Conservation (phyloP, 345 rosid species). For the Salix caprea region DNA sequence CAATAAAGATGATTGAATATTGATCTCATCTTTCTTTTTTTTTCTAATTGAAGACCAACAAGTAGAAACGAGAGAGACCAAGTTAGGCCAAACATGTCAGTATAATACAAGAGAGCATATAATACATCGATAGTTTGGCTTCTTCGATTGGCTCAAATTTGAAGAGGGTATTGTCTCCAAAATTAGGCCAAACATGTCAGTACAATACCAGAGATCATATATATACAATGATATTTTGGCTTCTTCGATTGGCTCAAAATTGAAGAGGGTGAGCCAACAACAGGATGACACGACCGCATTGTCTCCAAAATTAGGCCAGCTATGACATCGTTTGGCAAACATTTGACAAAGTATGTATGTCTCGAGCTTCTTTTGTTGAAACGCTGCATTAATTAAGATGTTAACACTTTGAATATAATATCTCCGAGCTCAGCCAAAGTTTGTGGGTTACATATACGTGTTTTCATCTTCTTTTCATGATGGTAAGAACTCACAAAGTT, state of each 20-base stretch:
- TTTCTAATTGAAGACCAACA: conserved; percentile 17
- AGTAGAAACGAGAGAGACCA: conserved; percentile 14
- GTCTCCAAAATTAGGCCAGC: too few relatives aligned
- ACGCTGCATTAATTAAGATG: too few relatives aligned
- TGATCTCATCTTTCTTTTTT: neutral
- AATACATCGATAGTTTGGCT: neutral
- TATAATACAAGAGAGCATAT: neutral
- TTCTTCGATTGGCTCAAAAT: too few relatives aligned
- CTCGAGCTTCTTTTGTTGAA: too few relatives aligned
- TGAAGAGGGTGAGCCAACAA: neutral
- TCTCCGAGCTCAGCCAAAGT: too few relatives aligned
- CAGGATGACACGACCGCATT: neutral
- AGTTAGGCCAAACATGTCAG: conserved; percentile 13
- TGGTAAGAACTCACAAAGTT: too few relatives aligned
- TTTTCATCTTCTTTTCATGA: too few relatives aligned
- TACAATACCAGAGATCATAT: neutral
- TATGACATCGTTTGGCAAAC: too few relatives aligned
- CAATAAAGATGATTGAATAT: neutral
- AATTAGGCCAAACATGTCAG: conserved; percentile 10
- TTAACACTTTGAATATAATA: too few relatives aligned
- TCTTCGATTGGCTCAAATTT: too few relatives aligned
- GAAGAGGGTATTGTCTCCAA: neutral
- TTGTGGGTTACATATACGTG: too few relatives aligned
- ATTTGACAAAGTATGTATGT: too few relatives aligned
- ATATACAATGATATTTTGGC: neutral